Base-by-base conservation (phyloP, 129 eudicot species). In the Scalesia atractyloides region DNA sequence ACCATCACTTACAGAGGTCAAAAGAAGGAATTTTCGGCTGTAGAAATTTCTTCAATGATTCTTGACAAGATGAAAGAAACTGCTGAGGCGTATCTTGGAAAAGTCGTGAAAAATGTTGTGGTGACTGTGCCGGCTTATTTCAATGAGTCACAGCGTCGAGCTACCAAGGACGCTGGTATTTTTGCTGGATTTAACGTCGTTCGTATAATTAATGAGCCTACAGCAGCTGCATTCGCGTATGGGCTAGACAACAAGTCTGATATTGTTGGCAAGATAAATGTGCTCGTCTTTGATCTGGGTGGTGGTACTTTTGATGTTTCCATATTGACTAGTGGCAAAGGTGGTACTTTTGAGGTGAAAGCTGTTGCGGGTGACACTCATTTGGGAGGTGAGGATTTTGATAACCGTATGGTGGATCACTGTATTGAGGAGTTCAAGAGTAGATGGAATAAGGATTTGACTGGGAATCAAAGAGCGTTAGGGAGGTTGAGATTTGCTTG, bases 351-450 rank as follows among this genome's bases (percentile, higher is more conserved):
- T 24, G 77, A 47, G 37, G 70, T 73, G 39, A 61, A 73, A 61
- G 77, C 62, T 7, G 70, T 73, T 48, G 48, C 18, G 30, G 61
- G 69, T 47, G 77, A 73, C 62, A 61, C 77, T 16, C 62, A 73
- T 61, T 73, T 73, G 50, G 77, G 77, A 73, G 77, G 70, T 1
- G 37, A 47, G 50, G 77, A 73, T 61, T 73, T 73, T 1, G 69
- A 73, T 44, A 73, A 46, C 48, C 30, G 50, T 1, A 73, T 73
- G 77, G 77, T 73, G 49, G 18, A 16, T 16, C 69, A 73, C 9
- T 73, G 50, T 73, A 69, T 16, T 60, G 7, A 19, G 0, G 77
- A 61, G n/a, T 73, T 73, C 18, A 47, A 47, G 13, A 73, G 49
- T 7, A 73, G 1, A 60, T 73, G 48, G 60, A 46, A 47, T 15